Evolutionary conservation across 768 basidiomycete genomes (phyloP).

Genomic region (Russula emetica): DNA sequence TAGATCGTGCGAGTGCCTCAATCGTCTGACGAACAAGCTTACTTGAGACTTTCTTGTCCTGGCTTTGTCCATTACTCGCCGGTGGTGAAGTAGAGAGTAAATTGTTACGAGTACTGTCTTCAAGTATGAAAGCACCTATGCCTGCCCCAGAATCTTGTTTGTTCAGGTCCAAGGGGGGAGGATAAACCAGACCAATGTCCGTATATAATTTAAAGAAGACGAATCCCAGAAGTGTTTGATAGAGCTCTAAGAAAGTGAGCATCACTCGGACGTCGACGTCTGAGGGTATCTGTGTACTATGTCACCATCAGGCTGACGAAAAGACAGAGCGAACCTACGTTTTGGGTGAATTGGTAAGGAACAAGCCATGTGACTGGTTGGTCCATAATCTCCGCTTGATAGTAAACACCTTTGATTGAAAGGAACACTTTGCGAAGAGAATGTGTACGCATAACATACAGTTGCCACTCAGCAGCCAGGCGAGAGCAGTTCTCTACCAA

Average conservation of each 20-base stretch:
- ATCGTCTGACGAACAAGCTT: constrained; percentile 62
- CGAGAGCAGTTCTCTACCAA: constrained; percentile 88
- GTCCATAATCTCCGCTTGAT: constrained; percentile 92
- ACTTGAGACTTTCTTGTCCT: constrained; percentile 47
- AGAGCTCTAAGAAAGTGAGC: constrained; percentile 95
- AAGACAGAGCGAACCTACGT: constrained; percentile 44
- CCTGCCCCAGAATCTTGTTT: constrained; percentile 86
- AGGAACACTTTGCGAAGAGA: constrained; percentile 88
- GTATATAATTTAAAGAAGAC: constrained; percentile 97
- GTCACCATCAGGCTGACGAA: constrained; percentile 13
- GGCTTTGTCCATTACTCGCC: constrained; percentile 34
- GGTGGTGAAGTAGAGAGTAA: constrained; percentile 27
- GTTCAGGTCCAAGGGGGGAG: constrained; percentile 79
- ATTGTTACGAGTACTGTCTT: constrained; percentile 41
- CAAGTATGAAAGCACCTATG: constrained; percentile 79
- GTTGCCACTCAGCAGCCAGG: constrained; percentile 92
- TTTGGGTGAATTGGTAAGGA: constrained; percentile 96
- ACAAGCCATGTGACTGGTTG: constrained; percentile 94
- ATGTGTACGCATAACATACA: constrained; percentile 86
- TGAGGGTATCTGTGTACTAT: constrained; percentile 62
- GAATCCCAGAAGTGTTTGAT: constrained; percentile 94
- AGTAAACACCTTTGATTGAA: constrained; percentile 97
- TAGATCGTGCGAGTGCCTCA: constrained; percentile 43
- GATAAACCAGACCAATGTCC: constrained; percentile 89
- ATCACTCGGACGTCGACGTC: constrained; percentile 98